Percentiles rank a stretch among this genome's conserved stretches.
These are phyloP conservation scores for Botrytis cinerea DNA, from an alignment of 2,329 filamentous ascomycete genomes.

Conservation along the genomic window DNA sequence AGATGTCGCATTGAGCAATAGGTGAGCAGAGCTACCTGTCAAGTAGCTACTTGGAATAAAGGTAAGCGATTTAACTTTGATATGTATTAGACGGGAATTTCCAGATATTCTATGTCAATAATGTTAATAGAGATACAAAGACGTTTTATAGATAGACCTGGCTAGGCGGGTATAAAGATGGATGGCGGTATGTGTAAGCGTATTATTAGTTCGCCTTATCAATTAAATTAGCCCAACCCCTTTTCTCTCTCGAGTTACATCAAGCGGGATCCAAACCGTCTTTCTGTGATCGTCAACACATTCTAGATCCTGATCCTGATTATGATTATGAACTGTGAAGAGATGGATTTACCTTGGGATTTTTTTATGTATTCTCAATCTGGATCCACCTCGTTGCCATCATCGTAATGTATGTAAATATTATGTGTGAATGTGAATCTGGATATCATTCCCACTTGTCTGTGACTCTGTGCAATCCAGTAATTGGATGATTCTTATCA, in stretches of 20 bases:
- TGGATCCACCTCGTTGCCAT: not conserved
- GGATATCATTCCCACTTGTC: too few species aligned
- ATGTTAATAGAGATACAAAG: not conserved
- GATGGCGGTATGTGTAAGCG: not conserved
- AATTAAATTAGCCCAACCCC: not conserved
- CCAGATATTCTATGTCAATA: not conserved
- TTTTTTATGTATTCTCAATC: not conserved
- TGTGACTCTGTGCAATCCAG: not conserved
- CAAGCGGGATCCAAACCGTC: not conserved
- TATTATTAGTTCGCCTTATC: not conserved
- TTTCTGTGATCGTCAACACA: not conserved
- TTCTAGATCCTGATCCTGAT: not conserved
- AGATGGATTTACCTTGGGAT: not conserved
- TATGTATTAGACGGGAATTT: not conserved
- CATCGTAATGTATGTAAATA: not conserved
- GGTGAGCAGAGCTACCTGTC: not conserved
- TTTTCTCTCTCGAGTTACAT: not conserved
- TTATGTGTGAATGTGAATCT: not conserved
- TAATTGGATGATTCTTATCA: not conserved
- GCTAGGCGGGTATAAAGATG: not conserved
- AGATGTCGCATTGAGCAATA: not conserved
- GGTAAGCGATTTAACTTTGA: not conserved
- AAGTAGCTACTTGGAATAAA: not conserved
- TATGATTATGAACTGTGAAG: too few species aligned
- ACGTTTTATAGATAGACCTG: not conserved